A percentile compares a stretch with the other conserved stretches of the same genome.
Conservation (phyloP, 495 filamentous ascomycete genomes). For the Recurvomyces mirabilis region DNA sequence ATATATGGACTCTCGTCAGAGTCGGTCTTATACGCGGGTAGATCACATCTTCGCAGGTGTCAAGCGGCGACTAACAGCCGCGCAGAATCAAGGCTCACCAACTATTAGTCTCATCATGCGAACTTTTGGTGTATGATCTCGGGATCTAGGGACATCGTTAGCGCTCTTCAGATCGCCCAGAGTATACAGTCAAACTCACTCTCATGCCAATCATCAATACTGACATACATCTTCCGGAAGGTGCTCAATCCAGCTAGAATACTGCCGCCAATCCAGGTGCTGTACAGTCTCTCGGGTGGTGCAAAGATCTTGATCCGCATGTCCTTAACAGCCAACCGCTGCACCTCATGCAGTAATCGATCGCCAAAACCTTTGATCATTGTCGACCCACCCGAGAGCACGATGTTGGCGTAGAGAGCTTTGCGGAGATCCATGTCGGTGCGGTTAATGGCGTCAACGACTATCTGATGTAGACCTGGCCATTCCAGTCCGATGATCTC, state of each 20-base stretch:
- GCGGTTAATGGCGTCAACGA: conserved; percentile 88
- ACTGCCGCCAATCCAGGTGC: conserved; percentile 96
- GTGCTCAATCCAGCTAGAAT: conserved; percentile 95
- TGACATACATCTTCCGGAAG: conserved; percentile 99
- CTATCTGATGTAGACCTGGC: conserved; percentile 92
- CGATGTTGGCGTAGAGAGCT: conserved; percentile 87
- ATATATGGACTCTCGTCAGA: too few species aligned
- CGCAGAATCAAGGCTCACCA: too few species aligned
- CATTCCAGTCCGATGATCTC: conserved; percentile 96
- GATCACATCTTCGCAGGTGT: too few species aligned
- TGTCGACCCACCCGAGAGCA: conserved; percentile 89
- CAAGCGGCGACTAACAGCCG: too few species aligned
- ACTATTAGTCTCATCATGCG: too few species aligned
- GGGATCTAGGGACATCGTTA: too few species aligned
- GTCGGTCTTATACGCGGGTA: too few species aligned
- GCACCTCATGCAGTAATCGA: conserved; percentile 80
- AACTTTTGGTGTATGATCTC: conserved; percentile 98
- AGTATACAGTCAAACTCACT: conserved; percentile 26
- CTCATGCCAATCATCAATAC: conserved; percentile 98
- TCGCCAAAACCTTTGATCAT: conserved; percentile 93
- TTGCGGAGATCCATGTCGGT: conserved; percentile 98
- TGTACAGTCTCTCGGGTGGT: conserved; percentile 94
- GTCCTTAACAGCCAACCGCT: conserved; percentile 86
- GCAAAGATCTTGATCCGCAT: conserved; percentile 99
- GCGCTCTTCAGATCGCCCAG: too few species aligned